Evolutionary conservation across 345 rosid genomes (phyloP).

Genomic region (Pugionium cornutum): DNA sequence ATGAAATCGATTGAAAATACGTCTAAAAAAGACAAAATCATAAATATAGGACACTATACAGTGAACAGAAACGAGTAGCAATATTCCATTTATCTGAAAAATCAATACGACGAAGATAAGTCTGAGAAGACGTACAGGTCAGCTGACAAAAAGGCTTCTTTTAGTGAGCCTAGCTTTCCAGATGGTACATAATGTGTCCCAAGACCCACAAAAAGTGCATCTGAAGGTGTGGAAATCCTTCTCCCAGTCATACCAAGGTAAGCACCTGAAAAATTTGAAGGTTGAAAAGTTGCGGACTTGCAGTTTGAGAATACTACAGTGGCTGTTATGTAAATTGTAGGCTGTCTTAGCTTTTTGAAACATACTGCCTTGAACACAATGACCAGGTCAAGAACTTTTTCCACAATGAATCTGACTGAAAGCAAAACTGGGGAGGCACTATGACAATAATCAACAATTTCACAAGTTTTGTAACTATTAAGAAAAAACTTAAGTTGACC

Average conservation of each 20-base stretch:
- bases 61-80: neutral
- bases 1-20: neutral
- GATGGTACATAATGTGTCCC: conserved; percentile 90
- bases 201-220: conserved; percentile 76
- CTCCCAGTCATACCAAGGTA: conserved; percentile 93
- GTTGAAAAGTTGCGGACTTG: neutral
- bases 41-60: conserved; percentile 5
- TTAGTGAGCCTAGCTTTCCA: conserved; percentile 58
- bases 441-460: neutral
- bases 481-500: conserved; percentile 2
- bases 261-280: conserved; percentile 59
- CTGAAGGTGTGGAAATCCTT: conserved; percentile 82
- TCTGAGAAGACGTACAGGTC: conserved; percentile 50
- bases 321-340: neutral
- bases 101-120: conserved; percentile 1
- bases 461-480: conserved; percentile 4
- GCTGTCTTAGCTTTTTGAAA: neutral
- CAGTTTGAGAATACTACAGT: neutral
- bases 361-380: conserved; percentile 6
- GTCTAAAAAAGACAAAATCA: neutral
- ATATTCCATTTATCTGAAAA: neutral
- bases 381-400: conserved; percentile 8
- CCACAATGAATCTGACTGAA: neutral
- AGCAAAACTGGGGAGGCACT: neutral
- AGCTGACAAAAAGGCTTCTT: conserved; percentile 65